Conservation (phyloP, 2,329 filamentous ascomycete genomes). For the Lecanicillium sp. region DNA sequence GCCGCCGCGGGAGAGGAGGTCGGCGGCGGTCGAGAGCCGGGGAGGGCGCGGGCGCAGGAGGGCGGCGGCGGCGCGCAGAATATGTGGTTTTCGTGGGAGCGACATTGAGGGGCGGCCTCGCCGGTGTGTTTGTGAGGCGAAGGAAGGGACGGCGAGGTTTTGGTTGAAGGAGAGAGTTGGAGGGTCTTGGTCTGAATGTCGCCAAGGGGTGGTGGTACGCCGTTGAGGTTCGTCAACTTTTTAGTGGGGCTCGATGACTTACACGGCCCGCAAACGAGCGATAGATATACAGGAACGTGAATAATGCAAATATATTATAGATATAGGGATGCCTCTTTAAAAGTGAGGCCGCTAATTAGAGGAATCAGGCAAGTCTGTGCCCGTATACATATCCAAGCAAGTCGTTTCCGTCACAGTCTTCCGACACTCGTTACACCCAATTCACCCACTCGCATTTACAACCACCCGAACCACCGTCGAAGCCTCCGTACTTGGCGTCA, state of each 20-base stretch:
- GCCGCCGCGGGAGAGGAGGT: not conserved
- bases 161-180: no score
- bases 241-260: slow-evolving; percentile 8
- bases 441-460: slow-evolving; percentile 59
- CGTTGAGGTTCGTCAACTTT: not conserved
- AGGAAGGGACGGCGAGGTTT: no score
- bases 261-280: not conserved
- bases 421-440: slow-evolving; percentile 34
- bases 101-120: not conserved
- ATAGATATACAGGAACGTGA: no score
- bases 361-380: no score
- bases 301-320: no score
- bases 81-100: not conserved
- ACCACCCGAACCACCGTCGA: slow-evolving; percentile 58
- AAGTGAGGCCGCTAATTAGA: no score
- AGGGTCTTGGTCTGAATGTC: no score
- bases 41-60: not conserved
- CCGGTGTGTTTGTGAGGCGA: not conserved
- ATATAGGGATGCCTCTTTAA: no score
- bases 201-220: not conserved
- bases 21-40: not conserved
- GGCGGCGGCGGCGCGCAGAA: not conserved
- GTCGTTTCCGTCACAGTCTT: no score
- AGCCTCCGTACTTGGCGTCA: slow-evolving; percentile 48
- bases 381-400: no score